These are phyloP conservation scores for Onygenales sp. DNA, from an alignment of 2,329 filamentous ascomycete genomes.

Conservation along the genomic window DNA sequence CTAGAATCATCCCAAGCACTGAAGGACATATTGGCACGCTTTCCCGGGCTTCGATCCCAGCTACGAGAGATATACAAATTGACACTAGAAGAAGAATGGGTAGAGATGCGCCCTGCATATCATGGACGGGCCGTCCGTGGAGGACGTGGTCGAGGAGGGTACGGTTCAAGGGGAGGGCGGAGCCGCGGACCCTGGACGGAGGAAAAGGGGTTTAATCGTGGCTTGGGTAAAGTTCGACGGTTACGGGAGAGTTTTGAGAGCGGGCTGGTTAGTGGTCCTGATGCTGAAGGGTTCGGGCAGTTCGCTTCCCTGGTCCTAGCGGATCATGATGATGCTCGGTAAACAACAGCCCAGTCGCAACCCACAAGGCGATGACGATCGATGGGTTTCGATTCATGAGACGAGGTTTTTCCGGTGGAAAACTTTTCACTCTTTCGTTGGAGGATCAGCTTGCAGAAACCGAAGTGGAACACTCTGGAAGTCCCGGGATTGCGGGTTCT, in stretches of 20 bases:
- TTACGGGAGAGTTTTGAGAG: constrained; percentile 28
- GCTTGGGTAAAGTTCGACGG: constrained; percentile 29
- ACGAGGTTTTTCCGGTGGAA: neutral
- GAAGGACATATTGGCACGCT: constrained; percentile 27
- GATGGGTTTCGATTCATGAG: neutral
- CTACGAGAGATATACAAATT: constrained; percentile 34
- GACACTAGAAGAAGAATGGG: constrained; percentile 32
- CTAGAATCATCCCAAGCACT: constrained; percentile 23
- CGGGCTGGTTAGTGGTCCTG: constrained; percentile 16
- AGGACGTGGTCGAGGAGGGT: constrained; percentile 16
- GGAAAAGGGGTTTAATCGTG: constrained; percentile 35
- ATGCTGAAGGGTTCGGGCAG: constrained; percentile 28
- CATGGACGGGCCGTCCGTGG: constrained; percentile 19
- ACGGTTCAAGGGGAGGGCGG: constrained; percentile 12
- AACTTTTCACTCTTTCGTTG: neutral
- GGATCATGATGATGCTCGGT: constrained; percentile 1
- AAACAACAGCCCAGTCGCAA: neutral
- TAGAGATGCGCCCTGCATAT: constrained; percentile 18
- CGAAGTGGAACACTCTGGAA: no score
- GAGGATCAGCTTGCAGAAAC: neutral
- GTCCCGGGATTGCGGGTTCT: neutral
- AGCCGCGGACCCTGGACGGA: constrained; percentile 29
- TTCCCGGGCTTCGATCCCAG: constrained; percentile 29
- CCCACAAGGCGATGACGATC: neutral
- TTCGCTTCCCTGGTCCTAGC: constrained; percentile 25